Percentiles rank a stretch among this genome's conserved stretches.
These are phyloP conservation scores for Drosera capensis DNA, from an alignment of 148 eudicot species.

Conservation along the genomic window DNA sequence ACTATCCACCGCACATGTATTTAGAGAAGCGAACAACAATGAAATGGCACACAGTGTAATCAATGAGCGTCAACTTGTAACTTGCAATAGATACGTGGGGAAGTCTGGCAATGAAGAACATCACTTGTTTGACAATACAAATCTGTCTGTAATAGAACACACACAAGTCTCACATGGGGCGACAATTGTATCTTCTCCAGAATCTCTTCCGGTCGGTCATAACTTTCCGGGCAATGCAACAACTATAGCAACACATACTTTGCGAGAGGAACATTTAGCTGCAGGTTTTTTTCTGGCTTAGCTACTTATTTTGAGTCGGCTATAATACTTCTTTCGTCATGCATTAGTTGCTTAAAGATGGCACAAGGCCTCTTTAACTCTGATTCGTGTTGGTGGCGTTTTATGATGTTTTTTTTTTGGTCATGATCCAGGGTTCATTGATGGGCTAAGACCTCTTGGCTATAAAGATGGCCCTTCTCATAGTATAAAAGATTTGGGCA, in stretches of 20 bases:
- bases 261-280: too few species aligned
- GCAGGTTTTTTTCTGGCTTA: too few species aligned
- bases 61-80: slow-evolving; percentile 10
- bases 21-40: slow-evolving; percentile 9
- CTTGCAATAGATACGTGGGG: slow-evolving; percentile 7
- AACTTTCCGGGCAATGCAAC: too few species aligned
- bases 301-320: too few species aligned
- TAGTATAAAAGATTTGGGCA: slow-evolving; percentile 17
- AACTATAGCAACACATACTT: too few species aligned
- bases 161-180: too few species aligned
- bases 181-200: too few species aligned
- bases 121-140: too few species aligned
- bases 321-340: too few species aligned
- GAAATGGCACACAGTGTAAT: slow-evolving; percentile 10
- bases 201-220: too few species aligned
- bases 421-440: slow-evolving; percentile 21
- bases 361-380: slow-evolving; percentile 1
- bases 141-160: too few species aligned
- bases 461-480: slow-evolving; percentile 15
- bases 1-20: slow-evolving; percentile 6
- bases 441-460: slow-evolving; percentile 17
- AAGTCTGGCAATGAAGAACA: slow-evolving; percentile 36
- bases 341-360: not conserved
- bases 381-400: not conserved
- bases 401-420: not conserved